phyloP scores from a whole-genome alignment of 192 early-diverging fungal species.

The Coemansia sp. region DNA sequence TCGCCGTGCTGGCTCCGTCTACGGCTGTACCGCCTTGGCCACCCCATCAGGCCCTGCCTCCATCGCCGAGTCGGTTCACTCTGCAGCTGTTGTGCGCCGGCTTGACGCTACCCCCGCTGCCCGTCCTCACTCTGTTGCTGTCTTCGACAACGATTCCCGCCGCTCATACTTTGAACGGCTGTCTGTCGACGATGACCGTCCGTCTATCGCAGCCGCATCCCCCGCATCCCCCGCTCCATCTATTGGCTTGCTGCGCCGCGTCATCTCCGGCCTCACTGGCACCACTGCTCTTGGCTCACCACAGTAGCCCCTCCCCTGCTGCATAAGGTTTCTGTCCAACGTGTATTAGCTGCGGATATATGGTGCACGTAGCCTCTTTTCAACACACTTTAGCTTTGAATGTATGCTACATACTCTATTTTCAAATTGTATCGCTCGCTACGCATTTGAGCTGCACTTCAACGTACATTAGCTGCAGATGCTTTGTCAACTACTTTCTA shows the following conservation, averaged over 20 bases:
- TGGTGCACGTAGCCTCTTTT: too few relatives aligned
- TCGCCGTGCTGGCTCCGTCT: conserved; percentile 47
- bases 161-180: conserved; percentile 52
- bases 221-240: conserved; percentile 15
- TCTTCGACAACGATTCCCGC: conserved; percentile 40
- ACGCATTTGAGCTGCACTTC: too few relatives aligned
- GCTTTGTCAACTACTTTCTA: too few relatives aligned
- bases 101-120: conserved; percentile 16
- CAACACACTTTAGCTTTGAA: too few relatives aligned
- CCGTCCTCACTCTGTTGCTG: conserved; percentile 22
- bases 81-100: conserved; percentile 20
- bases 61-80: conserved; percentile 1
- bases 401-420: too few relatives aligned
- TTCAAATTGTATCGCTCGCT: too few relatives aligned
- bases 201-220: conserved; percentile 18
- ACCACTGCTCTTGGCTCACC: conserved; percentile 36
- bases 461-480: too few relatives aligned
- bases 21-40: conserved; percentile 26
- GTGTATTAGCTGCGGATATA: conserved; percentile 4
- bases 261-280: conserved; percentile 46
- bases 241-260: conserved; percentile 32
- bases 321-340: not conserved
- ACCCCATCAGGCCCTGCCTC: conserved; percentile 5
- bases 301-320: conserved; percentile 15
- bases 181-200: conserved; percentile 38